Conservation (phyloP, 148 eudicot species). For the Suaeda aralocaspica region DNA sequence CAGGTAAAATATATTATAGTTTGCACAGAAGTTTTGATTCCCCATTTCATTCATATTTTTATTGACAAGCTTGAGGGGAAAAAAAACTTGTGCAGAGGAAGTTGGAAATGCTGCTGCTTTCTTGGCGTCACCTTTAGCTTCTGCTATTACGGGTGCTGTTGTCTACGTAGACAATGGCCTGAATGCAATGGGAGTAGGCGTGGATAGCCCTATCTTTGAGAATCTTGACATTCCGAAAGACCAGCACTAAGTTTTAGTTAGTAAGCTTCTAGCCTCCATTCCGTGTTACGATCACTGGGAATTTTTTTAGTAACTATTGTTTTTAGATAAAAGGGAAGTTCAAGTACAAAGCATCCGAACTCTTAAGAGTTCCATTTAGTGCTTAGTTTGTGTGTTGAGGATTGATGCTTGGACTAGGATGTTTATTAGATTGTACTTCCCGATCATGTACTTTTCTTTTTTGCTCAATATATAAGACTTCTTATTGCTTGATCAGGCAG, state of each 20-base stretch:
- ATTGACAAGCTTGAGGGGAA: conserved; percentile 8
- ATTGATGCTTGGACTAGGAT: conserved; percentile 9
- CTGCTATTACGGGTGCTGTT: conserved; percentile 90
- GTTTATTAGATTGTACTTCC: background rate
- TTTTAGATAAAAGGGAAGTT: no score
- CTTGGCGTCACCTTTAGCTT: conserved; percentile 94
- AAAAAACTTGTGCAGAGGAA: conserved; percentile 58
- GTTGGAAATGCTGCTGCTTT: conserved; percentile 93
- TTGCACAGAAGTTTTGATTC: background rate
- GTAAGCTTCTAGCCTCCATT: background rate
- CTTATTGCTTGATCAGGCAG: background rate
- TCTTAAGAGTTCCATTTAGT: no score
- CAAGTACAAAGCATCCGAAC: no score
- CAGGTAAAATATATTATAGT: conserved; percentile 44
- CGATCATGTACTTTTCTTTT: background rate
- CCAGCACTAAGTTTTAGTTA: conserved; percentile 31
- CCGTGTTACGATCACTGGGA: conserved; percentile 1
- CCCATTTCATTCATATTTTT: background rate
- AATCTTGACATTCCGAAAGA: conserved; percentile 67
- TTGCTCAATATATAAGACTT: background rate
- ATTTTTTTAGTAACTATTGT: background rate
- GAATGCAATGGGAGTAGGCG: conserved; percentile 95
- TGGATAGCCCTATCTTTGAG: conserved; percentile 78
- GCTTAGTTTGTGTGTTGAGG: conserved; percentile 17
- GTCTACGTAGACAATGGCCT: conserved; percentile 92